These are phyloP conservation scores for Arthromyces matolae DNA, from an alignment of 768 basidiomycete species.

Conservation along the genomic window DNA sequence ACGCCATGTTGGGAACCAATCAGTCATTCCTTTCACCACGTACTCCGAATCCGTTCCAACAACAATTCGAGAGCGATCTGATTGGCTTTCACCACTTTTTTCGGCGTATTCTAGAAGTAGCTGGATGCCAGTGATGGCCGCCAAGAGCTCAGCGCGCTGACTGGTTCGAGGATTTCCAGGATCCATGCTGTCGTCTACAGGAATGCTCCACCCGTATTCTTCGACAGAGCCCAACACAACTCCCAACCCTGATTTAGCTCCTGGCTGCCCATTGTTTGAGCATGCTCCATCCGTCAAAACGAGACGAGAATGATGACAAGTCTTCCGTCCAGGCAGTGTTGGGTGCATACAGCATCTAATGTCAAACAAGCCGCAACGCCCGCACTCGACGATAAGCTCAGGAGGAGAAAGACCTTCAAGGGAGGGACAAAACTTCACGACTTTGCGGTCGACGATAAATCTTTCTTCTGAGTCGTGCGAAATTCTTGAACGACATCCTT, in stretches of 20 bases:
- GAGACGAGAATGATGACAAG: not conserved
- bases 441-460: too few relatives aligned
- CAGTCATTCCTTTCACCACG: not conserved
- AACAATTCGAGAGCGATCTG: not conserved
- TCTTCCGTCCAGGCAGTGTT: too few relatives aligned
- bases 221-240: not conserved
- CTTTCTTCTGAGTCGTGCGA: too few relatives aligned
- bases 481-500: too few relatives aligned
- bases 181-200: slow-evolving; percentile 10
- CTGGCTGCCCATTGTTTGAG: not conserved
- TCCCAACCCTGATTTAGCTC: not conserved
- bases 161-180: slow-evolving; percentile 6
- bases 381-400: not conserved
- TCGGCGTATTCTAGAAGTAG: not conserved
- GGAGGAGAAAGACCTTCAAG: too few relatives aligned
- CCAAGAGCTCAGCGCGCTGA: slow-evolving; percentile 15
- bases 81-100: not conserved
- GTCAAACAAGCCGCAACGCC: not conserved
- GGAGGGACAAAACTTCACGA: too few relatives aligned
- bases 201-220: slow-evolving; percentile 7
- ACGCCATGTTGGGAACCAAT: not conserved
- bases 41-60: not conserved
- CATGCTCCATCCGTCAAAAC: not conserved
- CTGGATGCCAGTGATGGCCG: slow-evolving; percentile 5
- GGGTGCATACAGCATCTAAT: not conserved